Base-by-base conservation (phyloP, 2,329 filamentous ascomycete species). In the Beauveria brongniartii region DNA sequence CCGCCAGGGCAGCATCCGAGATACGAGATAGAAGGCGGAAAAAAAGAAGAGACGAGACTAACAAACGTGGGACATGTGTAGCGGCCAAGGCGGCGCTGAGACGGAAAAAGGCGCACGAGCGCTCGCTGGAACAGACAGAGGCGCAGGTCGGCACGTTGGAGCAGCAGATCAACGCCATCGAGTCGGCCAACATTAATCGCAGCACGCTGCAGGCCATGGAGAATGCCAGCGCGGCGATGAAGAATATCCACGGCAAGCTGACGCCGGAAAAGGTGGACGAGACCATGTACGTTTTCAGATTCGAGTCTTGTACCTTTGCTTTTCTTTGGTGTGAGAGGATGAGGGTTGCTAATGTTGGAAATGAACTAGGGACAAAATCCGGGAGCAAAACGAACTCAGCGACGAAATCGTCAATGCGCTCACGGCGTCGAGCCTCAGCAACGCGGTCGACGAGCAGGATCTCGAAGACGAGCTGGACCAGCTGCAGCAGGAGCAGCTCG, bases 151-250 rank as follows among this genome's bases (percentile, higher is more conserved):
- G 87, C 69, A 96, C 94, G 24, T 82, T 99, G 50, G 94, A 99
- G 75, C 89, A 92, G 71, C 92, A 99, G 74, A 95, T 97, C 71
- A 94, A 94, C 74, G 88, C 90, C 63, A 97, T 99, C 79, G 94
- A 99, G 77, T 91, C 92, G 53, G 94, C 94, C 64, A 99, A 97
- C 74, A 97, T 99, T 80, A 99, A 99, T 81, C 88, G 93, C 77
- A 92, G 97, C 80, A 99, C 94, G 14, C 81, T 97, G 65, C 84
- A 88, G 67, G 93, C 92, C 8, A 97, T 99, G 92, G 88, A 96
- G 83, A 88, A 88, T 72, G 93, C 94, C 12, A 87, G 90, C 66
- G 79, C 86, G 63, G 94, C 93, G 41, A 97, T 99, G 92, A 89
- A 92, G 79, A 80, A 88, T 65, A 99, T 99, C 68, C 92, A 97